Conservation (phyloP, 73 alveolate genomes). For the Paramecium octaurelia region DNA sequence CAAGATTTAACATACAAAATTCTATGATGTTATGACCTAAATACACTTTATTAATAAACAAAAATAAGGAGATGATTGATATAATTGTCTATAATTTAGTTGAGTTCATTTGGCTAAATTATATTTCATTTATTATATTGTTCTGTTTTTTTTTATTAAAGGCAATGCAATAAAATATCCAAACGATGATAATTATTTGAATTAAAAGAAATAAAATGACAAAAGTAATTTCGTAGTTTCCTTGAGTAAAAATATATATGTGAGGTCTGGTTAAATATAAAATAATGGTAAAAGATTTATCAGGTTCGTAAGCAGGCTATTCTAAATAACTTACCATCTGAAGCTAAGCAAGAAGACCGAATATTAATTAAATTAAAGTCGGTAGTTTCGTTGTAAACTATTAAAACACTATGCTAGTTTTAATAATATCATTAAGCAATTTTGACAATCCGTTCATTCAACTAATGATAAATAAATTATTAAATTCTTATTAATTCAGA, state of each 20-base stretch:
- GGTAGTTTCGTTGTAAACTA: background rate
- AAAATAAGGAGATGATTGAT: background rate
- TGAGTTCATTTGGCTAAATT: background rate
- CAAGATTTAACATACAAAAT: background rate
- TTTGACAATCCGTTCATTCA: background rate
- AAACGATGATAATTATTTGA: background rate
- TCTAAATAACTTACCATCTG: background rate
- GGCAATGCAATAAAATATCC: background rate
- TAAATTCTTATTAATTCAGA: background rate
- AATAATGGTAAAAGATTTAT: background rate
- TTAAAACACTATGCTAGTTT: background rate
- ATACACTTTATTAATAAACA: background rate
- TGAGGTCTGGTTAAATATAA: background rate
- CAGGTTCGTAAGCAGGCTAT: background rate
- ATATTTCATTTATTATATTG: background rate
- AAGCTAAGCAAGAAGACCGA: background rate
- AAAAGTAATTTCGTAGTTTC: background rate
- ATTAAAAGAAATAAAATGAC: background rate
- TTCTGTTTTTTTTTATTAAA: background rate
- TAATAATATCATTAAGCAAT: background rate
- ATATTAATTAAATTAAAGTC: background rate
- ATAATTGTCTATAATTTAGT: background rate
- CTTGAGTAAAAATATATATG: background rate
- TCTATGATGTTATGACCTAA: background rate
- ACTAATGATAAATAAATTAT: background rate